Base-by-base conservation (phyloP, 345 rosid genomes). In the Rhizophora mangle region DNA sequence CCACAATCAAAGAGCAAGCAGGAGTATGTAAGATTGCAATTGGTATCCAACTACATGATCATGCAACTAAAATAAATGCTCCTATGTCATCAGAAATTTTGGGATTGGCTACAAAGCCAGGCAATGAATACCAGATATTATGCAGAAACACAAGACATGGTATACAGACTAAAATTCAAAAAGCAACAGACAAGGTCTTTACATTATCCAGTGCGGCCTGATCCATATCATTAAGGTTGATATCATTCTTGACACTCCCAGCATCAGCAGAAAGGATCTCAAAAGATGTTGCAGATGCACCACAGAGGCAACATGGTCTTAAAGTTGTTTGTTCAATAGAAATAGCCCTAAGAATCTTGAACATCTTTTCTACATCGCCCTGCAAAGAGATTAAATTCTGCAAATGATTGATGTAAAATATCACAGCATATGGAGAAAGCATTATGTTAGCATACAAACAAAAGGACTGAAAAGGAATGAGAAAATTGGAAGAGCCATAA, bases 291-390 rank as follows among this genome's bases (percentile, higher is more conserved):
- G 87, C 67, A 68, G 78, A 31, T 80, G 75, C 86, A 66, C 87
- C 78, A 76, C 89, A 87, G 19, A 75, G 54, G 79, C 73, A 79
- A 75, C 95, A 83, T 62, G 84, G 73, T 66, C 77, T 66, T 63
- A 83, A 76, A 67, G 68, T 58, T 51, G 75, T 64, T 21, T 60
- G 82, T 75, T 73, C 92, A 63, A 71, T 22, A 52, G 87, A 70
- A 72, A 79, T 85, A 77, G 76, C 66, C 62, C 68, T 85, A 69
- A 94, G 53, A 75, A 80, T 74, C 65, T 65, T 77, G 76, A 79
- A 84, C 81, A 88, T 79, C 84, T 62, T 87, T 86, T 81, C 88
- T 36, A 91, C 90, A 68, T 95, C 91, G 72, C 30, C 53, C 98
- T 93, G 75, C 71, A 78, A 68, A 74, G 37, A 70, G 64, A 73